Base-by-base conservation (phyloP, 2,329 filamentous ascomycete genomes). In the Aspergillus fischeri region DNA sequence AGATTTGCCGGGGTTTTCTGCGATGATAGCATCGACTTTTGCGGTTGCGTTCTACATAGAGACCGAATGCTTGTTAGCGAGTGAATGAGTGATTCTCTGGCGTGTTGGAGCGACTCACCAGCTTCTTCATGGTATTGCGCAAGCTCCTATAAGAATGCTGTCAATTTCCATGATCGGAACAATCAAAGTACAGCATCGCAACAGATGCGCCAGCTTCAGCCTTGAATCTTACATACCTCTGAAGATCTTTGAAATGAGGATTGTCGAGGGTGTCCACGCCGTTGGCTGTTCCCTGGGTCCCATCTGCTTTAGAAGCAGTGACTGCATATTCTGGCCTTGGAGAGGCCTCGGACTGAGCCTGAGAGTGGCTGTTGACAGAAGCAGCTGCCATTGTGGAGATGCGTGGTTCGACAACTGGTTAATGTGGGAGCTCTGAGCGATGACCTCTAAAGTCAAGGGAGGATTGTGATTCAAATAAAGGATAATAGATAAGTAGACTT, bases 71-170 rank as follows among this genome's bases (percentile, higher is more conserved):
- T 66, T 21, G 54, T 65, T 51, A 65, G 60, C 60, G 53, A 32
- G 50, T 25, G 51, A 24, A 58, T 56, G 29, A 54, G 55, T 20
- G 20, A 14, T 47, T 8, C 28, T 28, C 32, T n/a, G 52, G 27
- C 25, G 32, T 38, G 24, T 29, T 51, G 48, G 17, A 17, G 44
- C 45, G 38, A 80, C 89, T 79, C 78, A 96, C 91, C 69, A 97
- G 87, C 79, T 97, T 97, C 84, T 97, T 97, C 81, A 87, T 89
- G 70, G 94, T 80, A 75, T 94, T 96, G 71, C 93, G 92, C 67
- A 97, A 90, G 75, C 86, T 91, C 82, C 92, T 96, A 59, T 48
- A 62, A 25, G 59, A 24, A 55, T 55, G 20, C 47, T 53, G 53
- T 65, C 61, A 69, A 61, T 53, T 52, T 41, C 44, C 59, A 57